Base-by-base conservation (phyloP, 768 basidiomycete genomes). In the Hericium coralloides region DNA sequence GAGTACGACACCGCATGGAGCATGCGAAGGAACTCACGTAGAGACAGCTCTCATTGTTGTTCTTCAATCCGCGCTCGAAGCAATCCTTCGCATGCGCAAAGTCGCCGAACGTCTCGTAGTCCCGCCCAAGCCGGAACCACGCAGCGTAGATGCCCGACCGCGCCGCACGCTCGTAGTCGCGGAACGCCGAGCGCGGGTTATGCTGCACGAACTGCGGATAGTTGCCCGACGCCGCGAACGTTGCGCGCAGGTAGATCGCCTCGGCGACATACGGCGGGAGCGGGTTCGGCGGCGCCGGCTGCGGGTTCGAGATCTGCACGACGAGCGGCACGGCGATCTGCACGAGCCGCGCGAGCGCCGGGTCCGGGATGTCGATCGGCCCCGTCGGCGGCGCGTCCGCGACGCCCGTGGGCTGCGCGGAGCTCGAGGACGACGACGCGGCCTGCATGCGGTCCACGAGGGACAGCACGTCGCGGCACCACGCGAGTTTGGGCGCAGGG, bases 91-190 rank as follows among this genome's bases (percentile, higher is more conserved):
- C 94, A 45, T 86, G 81, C 0, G 69, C 61, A 1, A 78, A 52
- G 67, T 98, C 92, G 22, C 84, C 84, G 59, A 89, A 92, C 48
- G 82, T 84, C 72, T 98, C 95, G 66, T 98, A 97, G 59, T 95
- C 95, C 17, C 92, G 74, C 0, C 92, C 95, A 0, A 98, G 78
- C 23, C 86, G 79, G 73, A 94, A 97, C 95, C 95, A 98, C 0
- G 91, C 91, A n/a, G 79, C 73, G 3, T 77, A 72, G 60, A 83
- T 87, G 0, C 95, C 94, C 0, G 78, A 81, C 23, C 89, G 76
- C 0, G 93, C 95, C 2, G 91, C 84, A 1, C 76, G 73, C 67
- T 98, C 95, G 64, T 89, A 97, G 66, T 94, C 92, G 22, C 91
- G 78, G 73, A 98, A 98, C 1, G 95, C 93, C 7, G 77, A 65